Evolutionary conservation across 129 eudicot genomes (phyloP).

Genomic region (Silybum marianum): DNA sequence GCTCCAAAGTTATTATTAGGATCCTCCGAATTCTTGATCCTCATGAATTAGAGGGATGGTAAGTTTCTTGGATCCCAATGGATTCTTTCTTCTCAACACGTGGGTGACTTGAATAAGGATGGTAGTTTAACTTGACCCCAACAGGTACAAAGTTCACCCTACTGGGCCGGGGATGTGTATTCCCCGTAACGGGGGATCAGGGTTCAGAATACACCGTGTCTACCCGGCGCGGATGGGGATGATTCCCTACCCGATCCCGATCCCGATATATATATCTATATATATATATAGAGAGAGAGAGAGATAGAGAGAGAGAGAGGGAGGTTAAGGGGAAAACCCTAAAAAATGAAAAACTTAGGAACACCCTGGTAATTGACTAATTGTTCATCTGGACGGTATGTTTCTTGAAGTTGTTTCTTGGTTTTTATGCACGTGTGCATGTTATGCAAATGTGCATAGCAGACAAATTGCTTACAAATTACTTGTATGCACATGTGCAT

Average conservation of each 20-base stretch:
- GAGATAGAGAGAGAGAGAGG: too few species aligned
- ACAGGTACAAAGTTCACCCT: not conserved
- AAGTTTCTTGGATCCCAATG: not conserved
- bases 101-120: not conserved
- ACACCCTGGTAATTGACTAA: too few species aligned
- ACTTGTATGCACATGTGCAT: too few species aligned
- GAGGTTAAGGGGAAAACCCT: too few species aligned
- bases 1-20: not conserved
- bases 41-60: not conserved
- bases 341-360: too few species aligned
- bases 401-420: too few species aligned
- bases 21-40: not conserved
- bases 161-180: not conserved
- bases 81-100: not conserved
- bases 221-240: not conserved
- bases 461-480: too few species aligned
- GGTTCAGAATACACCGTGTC: not conserved
- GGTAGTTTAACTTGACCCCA: not conserved
- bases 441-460: too few species aligned
- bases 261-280: too few species aligned
- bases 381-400: too few species aligned
- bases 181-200: not conserved
- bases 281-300: too few species aligned
- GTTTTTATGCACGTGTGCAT: too few species aligned
- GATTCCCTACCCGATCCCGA: not conserved